Conservation (phyloP, 331 rosid species). For the Prunus yedoensis region DNA sequence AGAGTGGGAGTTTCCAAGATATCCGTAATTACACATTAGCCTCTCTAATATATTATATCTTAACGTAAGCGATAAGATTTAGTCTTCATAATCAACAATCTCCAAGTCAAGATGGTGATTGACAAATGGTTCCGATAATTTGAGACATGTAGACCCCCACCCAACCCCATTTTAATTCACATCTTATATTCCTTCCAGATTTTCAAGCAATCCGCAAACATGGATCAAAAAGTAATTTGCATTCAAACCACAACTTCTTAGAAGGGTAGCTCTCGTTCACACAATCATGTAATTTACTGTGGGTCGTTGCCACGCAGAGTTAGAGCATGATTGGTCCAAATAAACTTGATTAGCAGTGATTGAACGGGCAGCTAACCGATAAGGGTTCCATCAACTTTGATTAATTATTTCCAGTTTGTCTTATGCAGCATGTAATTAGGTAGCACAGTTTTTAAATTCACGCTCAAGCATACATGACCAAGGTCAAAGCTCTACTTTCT, state of each 20-base stretch:
- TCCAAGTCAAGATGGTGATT: conserved; percentile 37
- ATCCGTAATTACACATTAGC: conserved; percentile 21
- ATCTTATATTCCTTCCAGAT: conserved; percentile 11
- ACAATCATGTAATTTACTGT: conserved; percentile 20
- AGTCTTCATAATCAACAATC: conserved; percentile 31
- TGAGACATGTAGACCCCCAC: conserved; percentile 52
- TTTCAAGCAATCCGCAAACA: background rate
- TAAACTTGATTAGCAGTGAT: background rate
- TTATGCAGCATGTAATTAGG: conserved; percentile 31
- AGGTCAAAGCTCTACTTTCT: background rate
- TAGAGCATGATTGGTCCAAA: conserved; percentile 27
- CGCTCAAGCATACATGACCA: background rate
- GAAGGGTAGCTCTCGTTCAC: conserved; percentile 28
- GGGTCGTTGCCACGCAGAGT: background rate
- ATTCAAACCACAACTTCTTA: conserved; percentile 24
- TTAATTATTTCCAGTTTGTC: conserved; percentile 44
- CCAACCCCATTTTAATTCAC: conserved; percentile 23
- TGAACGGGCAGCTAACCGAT: conserved; percentile 21
- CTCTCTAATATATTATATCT: conserved; percentile 30
- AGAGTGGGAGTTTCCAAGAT: conserved; percentile 11
- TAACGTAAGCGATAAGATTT: conserved; percentile 53
- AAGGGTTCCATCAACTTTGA: conserved; percentile 23
- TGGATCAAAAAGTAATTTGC: conserved; percentile 11
- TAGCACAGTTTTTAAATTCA: conserved; percentile 33
- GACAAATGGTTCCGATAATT: conserved; percentile 49